Base-by-base conservation (phyloP, 2,329 filamentous ascomycete genomes). In the Tolypocladium amazonense region DNA sequence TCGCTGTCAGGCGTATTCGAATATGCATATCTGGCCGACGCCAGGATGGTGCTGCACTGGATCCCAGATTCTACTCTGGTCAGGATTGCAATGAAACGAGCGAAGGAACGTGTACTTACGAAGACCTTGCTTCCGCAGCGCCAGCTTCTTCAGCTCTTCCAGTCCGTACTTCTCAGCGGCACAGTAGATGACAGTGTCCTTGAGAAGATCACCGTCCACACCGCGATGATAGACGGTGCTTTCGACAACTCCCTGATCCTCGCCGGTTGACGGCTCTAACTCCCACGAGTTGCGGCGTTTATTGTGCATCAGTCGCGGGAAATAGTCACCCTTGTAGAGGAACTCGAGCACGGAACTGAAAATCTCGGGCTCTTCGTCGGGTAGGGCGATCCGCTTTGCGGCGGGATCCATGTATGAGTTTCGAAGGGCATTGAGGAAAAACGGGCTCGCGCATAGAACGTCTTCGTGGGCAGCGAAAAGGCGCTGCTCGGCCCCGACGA, bases 301-400 rank as follows among this genome's bases (percentile, higher is more conserved):
- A 76, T 93, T 90, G 75, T 91, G 90, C 60, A 90, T 76, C 30
- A 96, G 81, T 23, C 88, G 88, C 3, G 92, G 92, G 67, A 88
- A 92, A 77, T 96, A 96, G 74, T 96, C 92, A 64, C 92, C 92
- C 76, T 95, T 95, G 82, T 95, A 95, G 60, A 97, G 85, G 67
- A 88, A 96, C 71, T 97, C 92, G 60, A 97, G 85, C 14, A 97
- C 82, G 7, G 88, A 92, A 9, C 90, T 95, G 74, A 97, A 92
- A 68, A 96, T 88, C 72, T 96, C 91, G 25, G 92, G 91, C 66
- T 92, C 88, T 73, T 96, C 92, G 62, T 93, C 86, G 1, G 90
- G 88, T 2, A 96, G 83, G 57, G 88, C 82, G 71, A 96, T 88
- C 59, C 88, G 86, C 75, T 90, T 92, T 70, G 69, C 67, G 5